A percentile compares a stretch with the other conserved stretches of the same genome.
Conservation (phyloP, 2,329 filamentous ascomycete genomes). For the Fusarium nodosum region DNA sequence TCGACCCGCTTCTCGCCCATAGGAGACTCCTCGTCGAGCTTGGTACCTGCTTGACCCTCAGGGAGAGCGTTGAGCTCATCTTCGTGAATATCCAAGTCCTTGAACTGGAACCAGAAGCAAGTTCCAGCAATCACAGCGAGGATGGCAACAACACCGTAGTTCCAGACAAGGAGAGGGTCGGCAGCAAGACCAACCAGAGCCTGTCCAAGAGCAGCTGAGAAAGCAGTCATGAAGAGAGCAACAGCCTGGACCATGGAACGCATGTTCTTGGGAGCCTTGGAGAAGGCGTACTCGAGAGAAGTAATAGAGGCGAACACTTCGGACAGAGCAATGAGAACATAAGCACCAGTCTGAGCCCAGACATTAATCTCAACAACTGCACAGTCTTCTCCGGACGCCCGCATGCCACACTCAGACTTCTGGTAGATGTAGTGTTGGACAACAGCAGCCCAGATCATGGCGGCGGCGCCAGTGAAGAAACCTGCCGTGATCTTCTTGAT, state of each 20-base stretch:
- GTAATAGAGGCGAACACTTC: slow-evolving; percentile 67
- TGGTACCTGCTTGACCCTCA: slow-evolving; percentile 52
- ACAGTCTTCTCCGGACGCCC: slow-evolving; percentile 51
- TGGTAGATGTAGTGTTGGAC: slow-evolving; percentile 74
- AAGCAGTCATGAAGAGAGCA: slow-evolving; percentile 76
- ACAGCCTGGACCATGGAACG: slow-evolving; percentile 77
- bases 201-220: slow-evolving; percentile 77
- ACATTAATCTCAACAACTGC: slow-evolving; percentile 66
- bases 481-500: slow-evolving; percentile 80
- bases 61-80: slow-evolving; percentile 74
- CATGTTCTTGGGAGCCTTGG: slow-evolving; percentile 83
- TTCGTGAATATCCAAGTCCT: slow-evolving; percentile 72
- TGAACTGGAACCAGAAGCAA: slow-evolving; percentile 77
- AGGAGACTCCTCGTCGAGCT: slow-evolving; percentile 42
- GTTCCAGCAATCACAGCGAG: slow-evolving; percentile 72
- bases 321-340: slow-evolving; percentile 63
- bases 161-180: slow-evolving; percentile 79
- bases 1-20: slow-evolving; percentile 37
- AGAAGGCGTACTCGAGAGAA: slow-evolving; percentile 80
- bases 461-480: slow-evolving; percentile 72
- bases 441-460: slow-evolving; percentile 70
- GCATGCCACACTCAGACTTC: slow-evolving; percentile 68
- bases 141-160: slow-evolving; percentile 77
- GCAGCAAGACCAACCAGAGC: slow-evolving; percentile 59
- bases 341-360: slow-evolving; percentile 68